phyloP scores from a whole-genome alignment of 129 eudicot species.

The Tagetes patula region DNA sequence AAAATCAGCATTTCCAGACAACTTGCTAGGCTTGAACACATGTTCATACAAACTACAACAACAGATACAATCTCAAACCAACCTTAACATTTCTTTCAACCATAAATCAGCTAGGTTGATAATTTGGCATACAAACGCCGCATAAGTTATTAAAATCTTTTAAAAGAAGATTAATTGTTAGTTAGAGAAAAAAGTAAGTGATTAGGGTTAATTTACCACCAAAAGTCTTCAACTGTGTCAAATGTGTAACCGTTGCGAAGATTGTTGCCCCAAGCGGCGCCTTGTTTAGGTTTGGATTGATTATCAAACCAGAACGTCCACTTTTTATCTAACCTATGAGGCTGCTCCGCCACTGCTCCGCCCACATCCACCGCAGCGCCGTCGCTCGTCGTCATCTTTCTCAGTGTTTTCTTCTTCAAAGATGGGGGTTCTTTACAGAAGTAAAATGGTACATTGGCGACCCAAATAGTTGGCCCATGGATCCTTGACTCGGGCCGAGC shows the following conservation, averaged over 20 bases:
- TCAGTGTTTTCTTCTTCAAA: no score
- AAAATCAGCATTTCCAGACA: conserved; percentile 69
- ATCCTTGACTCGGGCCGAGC: no score
- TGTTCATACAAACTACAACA: conserved; percentile 91
- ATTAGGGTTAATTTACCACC: conserved; percentile 56
- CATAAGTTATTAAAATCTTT: background rate
- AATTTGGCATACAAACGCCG: no score
- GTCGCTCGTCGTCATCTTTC: no score
- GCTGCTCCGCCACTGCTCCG: conserved; percentile 41
- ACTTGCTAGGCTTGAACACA: conserved; percentile 84
- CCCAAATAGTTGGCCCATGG: no score
- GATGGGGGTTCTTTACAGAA: no score
- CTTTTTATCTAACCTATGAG: conserved; percentile 61
- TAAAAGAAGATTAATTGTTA: conserved; percentile 20
- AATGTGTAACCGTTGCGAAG: conserved; percentile 77
- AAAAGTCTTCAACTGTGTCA: conserved; percentile 90
- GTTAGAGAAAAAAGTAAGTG: background rate
- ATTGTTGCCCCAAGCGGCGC: conserved; percentile 74
- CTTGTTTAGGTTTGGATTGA: conserved; percentile 81
- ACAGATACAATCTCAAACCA: conserved; percentile 7
- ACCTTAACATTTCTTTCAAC: background rate
- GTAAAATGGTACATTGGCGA: no score
- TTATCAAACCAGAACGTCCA: conserved; percentile 96
- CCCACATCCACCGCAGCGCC: conserved; percentile 37
- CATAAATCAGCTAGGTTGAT: no score